Percentiles rank a stretch among this genome's conserved stretches.
phyloP scores from a whole-genome alignment of 345 rosid genomes.

The Salix caprea region DNA sequence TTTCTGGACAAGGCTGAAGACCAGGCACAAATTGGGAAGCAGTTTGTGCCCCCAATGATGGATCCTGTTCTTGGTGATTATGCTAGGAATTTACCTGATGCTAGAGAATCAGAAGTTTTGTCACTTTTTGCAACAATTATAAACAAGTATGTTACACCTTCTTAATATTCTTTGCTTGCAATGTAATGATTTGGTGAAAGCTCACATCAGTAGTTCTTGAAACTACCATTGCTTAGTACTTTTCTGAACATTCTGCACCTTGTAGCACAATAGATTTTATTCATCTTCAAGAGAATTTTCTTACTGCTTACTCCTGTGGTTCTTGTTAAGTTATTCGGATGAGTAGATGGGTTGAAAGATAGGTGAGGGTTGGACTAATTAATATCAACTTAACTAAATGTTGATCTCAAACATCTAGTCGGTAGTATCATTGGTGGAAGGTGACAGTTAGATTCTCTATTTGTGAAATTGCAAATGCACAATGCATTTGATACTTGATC shows the following conservation, averaged over 20 bases:
- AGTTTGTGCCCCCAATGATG: slow-evolving; percentile 99
- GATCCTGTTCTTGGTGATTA: slow-evolving; percentile 96
- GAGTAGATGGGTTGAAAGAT: too few species aligned
- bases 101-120: slow-evolving; percentile 97
- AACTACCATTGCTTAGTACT: not conserved
- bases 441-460: not conserved
- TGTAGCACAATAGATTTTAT: not conserved
- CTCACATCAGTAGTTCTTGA: not conserved
- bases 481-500: not conserved
- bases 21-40: slow-evolving; percentile 94
- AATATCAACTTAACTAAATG: not conserved
- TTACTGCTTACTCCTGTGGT: too few species aligned
- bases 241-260: not conserved
- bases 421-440: not conserved
- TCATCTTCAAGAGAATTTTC: too few species aligned
- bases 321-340: too few species aligned
- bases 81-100: slow-evolving; percentile 97
- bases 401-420: not conserved
- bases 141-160: slow-evolving; percentile 59
- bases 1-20: slow-evolving; percentile 99
- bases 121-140: slow-evolving; percentile 97
- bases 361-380: not conserved
- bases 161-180: not conserved
- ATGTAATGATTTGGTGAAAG: not conserved
- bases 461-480: not conserved